Conservation (phyloP, 2,329 filamentous ascomycete genomes). For the Colletotrichum melonis region DNA sequence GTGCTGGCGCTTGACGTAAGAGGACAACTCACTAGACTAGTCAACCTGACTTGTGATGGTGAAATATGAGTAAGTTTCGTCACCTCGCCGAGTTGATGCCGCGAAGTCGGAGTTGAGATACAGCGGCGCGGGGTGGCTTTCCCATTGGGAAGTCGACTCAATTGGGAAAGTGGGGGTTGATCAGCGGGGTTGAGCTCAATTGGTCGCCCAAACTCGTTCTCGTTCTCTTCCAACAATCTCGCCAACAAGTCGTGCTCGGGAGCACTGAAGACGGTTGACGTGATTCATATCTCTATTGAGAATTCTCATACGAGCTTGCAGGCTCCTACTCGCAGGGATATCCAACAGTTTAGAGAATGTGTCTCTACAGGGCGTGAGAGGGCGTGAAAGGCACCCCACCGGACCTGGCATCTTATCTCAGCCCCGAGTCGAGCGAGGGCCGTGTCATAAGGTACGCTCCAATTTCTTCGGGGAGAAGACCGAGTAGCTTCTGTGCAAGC, state of each 20-base stretch:
- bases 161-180: constrained; percentile 22
- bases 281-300: too few species aligned
- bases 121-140: constrained; percentile 20
- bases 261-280: too few species aligned
- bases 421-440: background rate
- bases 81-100: background rate
- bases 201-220: background rate
- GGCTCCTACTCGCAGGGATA: too few species aligned
- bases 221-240: too few species aligned
- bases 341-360: too few species aligned
- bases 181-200: constrained; percentile 17
- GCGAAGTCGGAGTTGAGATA: background rate
- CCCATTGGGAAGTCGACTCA: background rate
- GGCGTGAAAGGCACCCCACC: background rate
- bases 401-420: background rate
- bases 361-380: background rate
- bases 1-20: background rate
- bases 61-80: background rate
- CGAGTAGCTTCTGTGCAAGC: background rate
- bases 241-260: too few species aligned
- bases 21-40: background rate
- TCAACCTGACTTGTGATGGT: background rate
- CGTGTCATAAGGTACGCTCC: background rate
- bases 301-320: too few species aligned
- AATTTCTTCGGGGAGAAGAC: background rate